phyloP scores from a whole-genome alignment of 139 green algal genomes.

The Coccomyxa sp. region DNA sequence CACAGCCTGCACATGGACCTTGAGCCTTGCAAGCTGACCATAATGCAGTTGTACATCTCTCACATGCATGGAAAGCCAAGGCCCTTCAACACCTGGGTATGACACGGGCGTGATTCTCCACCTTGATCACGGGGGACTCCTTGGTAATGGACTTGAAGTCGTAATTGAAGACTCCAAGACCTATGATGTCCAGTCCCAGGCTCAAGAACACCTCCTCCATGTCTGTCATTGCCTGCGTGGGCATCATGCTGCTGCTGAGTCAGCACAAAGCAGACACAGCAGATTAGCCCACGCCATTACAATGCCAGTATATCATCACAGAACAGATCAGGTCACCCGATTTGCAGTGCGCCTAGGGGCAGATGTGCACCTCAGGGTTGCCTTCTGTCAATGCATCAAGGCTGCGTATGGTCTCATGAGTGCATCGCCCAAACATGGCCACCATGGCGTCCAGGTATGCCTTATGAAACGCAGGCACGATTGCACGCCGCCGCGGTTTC shows the following conservation, averaged over 20 bases:
- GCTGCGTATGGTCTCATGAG: slow-evolving; percentile 55
- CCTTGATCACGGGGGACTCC: slow-evolving; percentile 95
- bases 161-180: slow-evolving; percentile 98
- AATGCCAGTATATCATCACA: not conserved
- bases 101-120: no score
- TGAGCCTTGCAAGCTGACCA: not conserved
- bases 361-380: not conserved
- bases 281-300: not conserved
- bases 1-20: slow-evolving; percentile 67
- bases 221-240: slow-evolving; percentile 52
- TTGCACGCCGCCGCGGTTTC: slow-evolving; percentile 79
- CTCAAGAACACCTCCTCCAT: slow-evolving; percentile 96
- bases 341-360: no score
- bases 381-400: slow-evolving; percentile 36
- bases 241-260: not conserved
- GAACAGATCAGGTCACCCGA: not conserved
- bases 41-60: not conserved
- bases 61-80: not conserved
- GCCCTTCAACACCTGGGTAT: no score
- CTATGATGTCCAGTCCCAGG: slow-evolving; percentile 98
- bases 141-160: slow-evolving; percentile 91
- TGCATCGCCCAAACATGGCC: slow-evolving; percentile 81
- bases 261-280: slow-evolving; percentile 4
- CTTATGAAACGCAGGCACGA: slow-evolving; percentile 96
- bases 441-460: slow-evolving; percentile 90